These are phyloP conservation scores for Ophiosphaerella narmari DNA, from an alignment of 2,329 filamentous ascomycete species.

Conservation along the genomic window DNA sequence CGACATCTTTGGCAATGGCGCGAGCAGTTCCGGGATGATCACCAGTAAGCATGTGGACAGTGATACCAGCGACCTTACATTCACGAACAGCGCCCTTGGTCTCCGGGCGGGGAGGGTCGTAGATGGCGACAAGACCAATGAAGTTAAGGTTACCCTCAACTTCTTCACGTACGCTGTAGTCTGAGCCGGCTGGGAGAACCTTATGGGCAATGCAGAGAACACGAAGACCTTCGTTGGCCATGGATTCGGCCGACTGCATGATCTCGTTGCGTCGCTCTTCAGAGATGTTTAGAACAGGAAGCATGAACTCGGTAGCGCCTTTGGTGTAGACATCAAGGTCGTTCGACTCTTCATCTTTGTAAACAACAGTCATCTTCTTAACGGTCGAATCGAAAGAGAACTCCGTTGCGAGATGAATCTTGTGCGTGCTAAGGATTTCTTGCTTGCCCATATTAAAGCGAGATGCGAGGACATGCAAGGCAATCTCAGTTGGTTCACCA, in stretches of 20 bases:
- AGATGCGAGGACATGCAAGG: slow-evolving; percentile 46
- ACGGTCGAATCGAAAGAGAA: slow-evolving; percentile 48
- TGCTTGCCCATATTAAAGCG: slow-evolving; percentile 45
- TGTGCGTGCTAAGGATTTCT: slow-evolving; percentile 29
- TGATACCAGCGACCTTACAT: slow-evolving; percentile 54
- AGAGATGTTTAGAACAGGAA: slow-evolving; percentile 36
- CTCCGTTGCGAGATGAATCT: slow-evolving; percentile 41
- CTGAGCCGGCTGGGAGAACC: slow-evolving; percentile 27
- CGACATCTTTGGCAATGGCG: slow-evolving; percentile 54
- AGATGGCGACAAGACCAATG: slow-evolving; percentile 82
- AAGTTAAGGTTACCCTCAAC: slow-evolving; percentile 74
- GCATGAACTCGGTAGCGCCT: slow-evolving; percentile 46
- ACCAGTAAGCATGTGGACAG: slow-evolving; percentile 56
- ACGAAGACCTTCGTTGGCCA: slow-evolving; percentile 46
- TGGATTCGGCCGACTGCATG: slow-evolving; percentile 36
- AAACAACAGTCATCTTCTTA: slow-evolving; percentile 49
- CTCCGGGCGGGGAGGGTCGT: slow-evolving; percentile 83
- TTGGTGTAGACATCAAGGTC: slow-evolving; percentile 45
- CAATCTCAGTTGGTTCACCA: slow-evolving; percentile 48
- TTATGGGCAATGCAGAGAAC: slow-evolving; percentile 47
- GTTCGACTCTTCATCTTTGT: slow-evolving; percentile 35
- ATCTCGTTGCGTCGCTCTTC: slow-evolving; percentile 37
- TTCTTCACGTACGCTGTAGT: slow-evolving; percentile 55
- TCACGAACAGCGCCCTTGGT: slow-evolving; percentile 62
- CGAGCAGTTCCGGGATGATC: slow-evolving; percentile 53